These are phyloP conservation scores for Phyllosticta paracitricarpa DNA, from an alignment of 2,329 filamentous ascomycete species.

Conservation along the genomic window DNA sequence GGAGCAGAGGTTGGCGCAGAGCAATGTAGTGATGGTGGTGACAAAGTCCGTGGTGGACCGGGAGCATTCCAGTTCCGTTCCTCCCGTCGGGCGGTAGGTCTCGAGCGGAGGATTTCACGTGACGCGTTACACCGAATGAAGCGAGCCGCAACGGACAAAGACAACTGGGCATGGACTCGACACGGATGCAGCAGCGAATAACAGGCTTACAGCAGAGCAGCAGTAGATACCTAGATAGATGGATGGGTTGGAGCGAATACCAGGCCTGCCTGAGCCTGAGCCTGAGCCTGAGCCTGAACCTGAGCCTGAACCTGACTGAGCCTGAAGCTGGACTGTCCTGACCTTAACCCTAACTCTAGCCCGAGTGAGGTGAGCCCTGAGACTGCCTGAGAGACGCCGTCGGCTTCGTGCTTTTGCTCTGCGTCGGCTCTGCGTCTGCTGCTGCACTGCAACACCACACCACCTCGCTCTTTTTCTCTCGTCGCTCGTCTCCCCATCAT, in stretches of 20 bases:
- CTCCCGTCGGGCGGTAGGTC: too few relatives aligned
- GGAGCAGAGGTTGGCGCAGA: background rate
- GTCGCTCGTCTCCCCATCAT: background rate
- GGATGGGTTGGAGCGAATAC: too few relatives aligned
- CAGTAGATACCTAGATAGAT: too few relatives aligned
- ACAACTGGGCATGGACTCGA: too few relatives aligned
- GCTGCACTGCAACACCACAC: background rate
- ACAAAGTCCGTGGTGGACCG: background rate
- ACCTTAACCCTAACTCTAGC: background rate
- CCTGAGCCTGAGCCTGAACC: background rate
- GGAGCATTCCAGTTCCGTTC: background rate
- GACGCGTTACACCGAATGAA: background rate
- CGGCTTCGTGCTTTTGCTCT: background rate
- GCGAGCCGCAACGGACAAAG: background rate
- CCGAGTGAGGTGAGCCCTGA: too few relatives aligned
- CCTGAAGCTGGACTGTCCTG: background rate
- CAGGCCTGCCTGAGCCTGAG: background rate
- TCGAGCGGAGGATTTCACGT: background rate
- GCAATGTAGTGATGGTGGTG: background rate
- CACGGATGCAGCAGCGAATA: too few relatives aligned
- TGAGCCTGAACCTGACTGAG: background rate
- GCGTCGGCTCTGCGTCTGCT: background rate
- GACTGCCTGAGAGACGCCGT: background rate
- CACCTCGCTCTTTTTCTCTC: background rate
- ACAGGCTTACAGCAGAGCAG: too few relatives aligned